A percentile compares a stretch with the other conserved stretches of the same genome.
Evolutionary conservation across 2,329 filamentous ascomycete genomes (phyloP).

Genomic region (Aspergillus fijiensis): DNA sequence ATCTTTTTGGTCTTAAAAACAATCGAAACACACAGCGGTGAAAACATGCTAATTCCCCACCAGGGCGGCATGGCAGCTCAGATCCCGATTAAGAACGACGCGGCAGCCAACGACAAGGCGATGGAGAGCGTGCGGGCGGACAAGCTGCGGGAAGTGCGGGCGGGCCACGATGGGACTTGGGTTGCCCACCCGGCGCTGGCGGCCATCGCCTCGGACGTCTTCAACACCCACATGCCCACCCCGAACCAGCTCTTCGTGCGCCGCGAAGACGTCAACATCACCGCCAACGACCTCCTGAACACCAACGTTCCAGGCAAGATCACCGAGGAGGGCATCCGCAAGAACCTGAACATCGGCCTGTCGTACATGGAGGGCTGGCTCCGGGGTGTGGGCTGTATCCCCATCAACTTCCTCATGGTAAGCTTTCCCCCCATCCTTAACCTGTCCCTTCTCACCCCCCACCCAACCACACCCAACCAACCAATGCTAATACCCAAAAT

Average conservation of each 20-base stretch:
- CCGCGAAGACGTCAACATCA: constrained; percentile 83
- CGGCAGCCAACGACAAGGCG: constrained; percentile 84
- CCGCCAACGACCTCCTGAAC: constrained; percentile 88
- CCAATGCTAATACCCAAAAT: constrained; percentile 9
- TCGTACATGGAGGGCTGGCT: constrained; percentile 99
- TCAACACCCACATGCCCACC: constrained; percentile 98
- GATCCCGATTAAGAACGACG: constrained; percentile 96
- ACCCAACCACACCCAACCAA: too few relatives aligned
- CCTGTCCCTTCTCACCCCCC: background rate
- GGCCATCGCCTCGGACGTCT: constrained; percentile 81
- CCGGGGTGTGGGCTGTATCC: constrained; percentile 89
- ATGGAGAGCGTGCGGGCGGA: constrained; percentile 92
- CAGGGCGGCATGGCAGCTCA: constrained; percentile 92
- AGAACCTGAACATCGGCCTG: constrained; percentile 95
- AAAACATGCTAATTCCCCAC: background rate
- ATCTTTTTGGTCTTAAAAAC: background rate
- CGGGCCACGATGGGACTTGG: constrained; percentile 96
- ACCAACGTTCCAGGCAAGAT: constrained; percentile 94
- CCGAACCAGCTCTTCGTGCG: constrained; percentile 93
- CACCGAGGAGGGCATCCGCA: constrained; percentile 91
- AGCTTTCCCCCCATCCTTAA: constrained; percentile 18
- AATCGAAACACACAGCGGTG: too few relatives aligned
- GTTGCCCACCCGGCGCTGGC: constrained; percentile 95
- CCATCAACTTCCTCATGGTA: constrained; percentile 94
- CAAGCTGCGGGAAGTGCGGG: constrained; percentile 92